Evolutionary conservation across 169 alveolate species (phyloP).

Genomic region (Pseudocohnilembus persalinus): DNA sequence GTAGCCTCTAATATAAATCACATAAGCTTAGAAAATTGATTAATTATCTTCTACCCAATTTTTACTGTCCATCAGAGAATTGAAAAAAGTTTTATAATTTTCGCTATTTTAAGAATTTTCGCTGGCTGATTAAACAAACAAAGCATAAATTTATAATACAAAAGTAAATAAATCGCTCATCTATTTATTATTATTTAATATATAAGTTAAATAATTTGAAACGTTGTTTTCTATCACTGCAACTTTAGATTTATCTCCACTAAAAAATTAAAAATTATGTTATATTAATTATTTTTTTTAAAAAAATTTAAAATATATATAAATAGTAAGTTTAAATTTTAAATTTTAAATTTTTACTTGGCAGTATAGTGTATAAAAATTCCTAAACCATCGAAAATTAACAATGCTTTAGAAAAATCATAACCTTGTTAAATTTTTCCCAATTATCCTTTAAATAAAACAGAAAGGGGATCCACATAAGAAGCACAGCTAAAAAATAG

Average conservation of each 20-base stretch:
- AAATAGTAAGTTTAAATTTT: background rate
- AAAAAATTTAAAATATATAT: too few relatives aligned
- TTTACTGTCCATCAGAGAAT: conserved; percentile 8
- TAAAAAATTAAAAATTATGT: too few relatives aligned
- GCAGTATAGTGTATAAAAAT: conserved; percentile 16
- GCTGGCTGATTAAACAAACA: conserved; percentile 5
- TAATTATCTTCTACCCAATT: conserved; percentile 41
- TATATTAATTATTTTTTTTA: too few relatives aligned
- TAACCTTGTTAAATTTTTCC: conserved; percentile 21
- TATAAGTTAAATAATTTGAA: conserved; percentile 19
- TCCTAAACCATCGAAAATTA: conserved; percentile 29
- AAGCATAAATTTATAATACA: conserved; percentile 35
- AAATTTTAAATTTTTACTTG: background rate
- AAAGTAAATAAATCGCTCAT: conserved; percentile 35
- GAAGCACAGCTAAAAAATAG: background rate
- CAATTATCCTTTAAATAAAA: conserved; percentile 24
- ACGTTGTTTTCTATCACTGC: conserved; percentile 25
- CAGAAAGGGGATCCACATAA: conserved; percentile 9
- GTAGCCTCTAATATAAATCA: conserved; percentile 6
- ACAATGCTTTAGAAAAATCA: conserved; percentile 34
- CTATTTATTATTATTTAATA: conserved; percentile 6
- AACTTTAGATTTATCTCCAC: background rate
- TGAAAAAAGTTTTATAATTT: conserved; percentile 18
- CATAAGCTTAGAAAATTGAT: conserved; percentile 36
- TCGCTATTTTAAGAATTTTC: conserved; percentile 5